Evolutionary conservation across 257 asterid species (phyloP), one percentile per base, ranked within the genome.

Genomic region (Rubia yunnanensis): DNA sequence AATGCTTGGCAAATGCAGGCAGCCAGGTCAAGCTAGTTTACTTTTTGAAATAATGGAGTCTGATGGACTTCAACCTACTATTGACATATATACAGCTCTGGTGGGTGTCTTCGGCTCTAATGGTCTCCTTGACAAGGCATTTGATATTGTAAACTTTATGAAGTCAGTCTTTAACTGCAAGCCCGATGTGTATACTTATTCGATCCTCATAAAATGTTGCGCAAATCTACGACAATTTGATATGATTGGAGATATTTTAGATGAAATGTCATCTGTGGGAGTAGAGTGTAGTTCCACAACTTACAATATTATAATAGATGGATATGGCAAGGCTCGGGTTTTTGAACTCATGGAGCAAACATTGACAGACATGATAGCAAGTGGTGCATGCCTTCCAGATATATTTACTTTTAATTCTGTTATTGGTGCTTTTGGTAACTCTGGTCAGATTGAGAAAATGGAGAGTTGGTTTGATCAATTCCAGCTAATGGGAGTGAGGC

Each of bases 1-100:
- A 57, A 87, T 89, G 99, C 92, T 92, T n/a, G 94, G 97, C 50
- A 92, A 86, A 76, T 84, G 95, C 85, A 82, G 77, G 80, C 90
- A 84, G 79, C 86, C 97, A 48, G 70, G 78, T 67, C 81, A 86
- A 69, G 94, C 97, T 66, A 73, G 70, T 70, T 64, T 89, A 58
- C 87, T 92, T 35, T 86, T 85, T 27, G 94, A 89, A 71, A 68
- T 73, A 66, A 80, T 92, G 89, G 73, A 70, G 15, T 69, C 81
- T 20, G 97, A 89, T 53, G 95, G 99, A 69, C 85, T 92, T 66
- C 80, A 70, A 62, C 95, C 88, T 36, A 83, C 91, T 0, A 64
- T 89, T 32, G 95, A 89, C 58, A 85, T 81, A 20, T 87, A 86
- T 82, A 92, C 99, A 22, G 91, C 99, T 24, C 91, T 92, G 64